Evolutionary conservation across 75 land plant species (phyloP), one percentile per base, ranked within the genome.

Genomic region (Adiantum capillusveneris): DNA sequence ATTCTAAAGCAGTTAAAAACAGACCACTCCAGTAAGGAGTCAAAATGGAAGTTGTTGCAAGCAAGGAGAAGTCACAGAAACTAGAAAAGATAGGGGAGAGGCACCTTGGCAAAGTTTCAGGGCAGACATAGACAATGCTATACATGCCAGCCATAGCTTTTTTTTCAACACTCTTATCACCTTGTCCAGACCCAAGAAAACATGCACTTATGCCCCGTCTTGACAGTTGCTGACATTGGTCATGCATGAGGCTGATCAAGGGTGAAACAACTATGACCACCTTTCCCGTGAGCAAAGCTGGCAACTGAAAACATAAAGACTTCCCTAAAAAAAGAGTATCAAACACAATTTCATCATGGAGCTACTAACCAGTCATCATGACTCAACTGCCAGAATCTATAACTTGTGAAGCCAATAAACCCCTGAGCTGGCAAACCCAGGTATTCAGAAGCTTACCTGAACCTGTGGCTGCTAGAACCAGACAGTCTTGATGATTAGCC

Each of bases 381-480:
- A 2, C 18, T 29, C 0, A 61, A 45, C 12, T 17, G 7, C 36
- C 7, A 14, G 22, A 9, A 17, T n/a, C 18, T 18, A 6, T 12
- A 6, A 50, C 53, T 12, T 50, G 53, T 30, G 1, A 64, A 24
- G 41, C 1, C 0, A 11, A 63, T 56, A 34, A 39, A 18, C 30
- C 30, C 25, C 18, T 13, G 22, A 31, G 37, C 37, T 34, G 37
- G 37, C 37, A 3, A 34, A 9, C 7, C 3, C 9, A 34, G 3
- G 37, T 34, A 9, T 9, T 34, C 37, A 34, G 9, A 34, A 34
- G 37, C 21, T 25, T 72, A 88, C 94, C 94, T 59, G 94, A 85
- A 53, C 94, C 94, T 37, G 94, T 88, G 25, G 94, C 94, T 48
- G 94, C 89, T 69, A 88, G 83, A 64, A 88, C 81, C 25, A 88